Evolutionary conservation across 306 rosid species (phyloP).

Genomic region (Cucurbita moschata): DNA sequence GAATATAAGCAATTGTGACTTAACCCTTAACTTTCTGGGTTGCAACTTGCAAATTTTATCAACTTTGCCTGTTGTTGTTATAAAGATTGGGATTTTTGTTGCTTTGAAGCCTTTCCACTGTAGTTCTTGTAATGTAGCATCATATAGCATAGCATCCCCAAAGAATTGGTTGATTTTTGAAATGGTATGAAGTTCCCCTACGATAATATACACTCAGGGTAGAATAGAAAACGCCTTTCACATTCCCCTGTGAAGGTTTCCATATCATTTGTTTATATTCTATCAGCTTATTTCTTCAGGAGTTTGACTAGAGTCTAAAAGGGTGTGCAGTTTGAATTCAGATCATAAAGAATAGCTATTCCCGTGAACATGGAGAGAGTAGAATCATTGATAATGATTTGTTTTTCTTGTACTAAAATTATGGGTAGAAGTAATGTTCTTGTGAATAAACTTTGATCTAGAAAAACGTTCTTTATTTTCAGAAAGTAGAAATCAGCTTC

Average conservation of each 20-base stretch:
- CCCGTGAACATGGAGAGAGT: neutral
- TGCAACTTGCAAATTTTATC: neutral
- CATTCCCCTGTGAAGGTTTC: neutral
- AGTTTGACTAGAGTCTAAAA: neutral
- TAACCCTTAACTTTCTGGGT: neutral
- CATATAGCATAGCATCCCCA: neutral
- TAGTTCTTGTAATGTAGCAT: neutral
- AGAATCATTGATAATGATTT: neutral
- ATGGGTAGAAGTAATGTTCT: neutral
- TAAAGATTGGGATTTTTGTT: neutral
- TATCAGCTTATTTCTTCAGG: neutral
- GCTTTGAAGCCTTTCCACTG: neutral
- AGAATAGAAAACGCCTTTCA: neutral
- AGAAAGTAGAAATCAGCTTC: neutral
- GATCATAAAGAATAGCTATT: neutral
- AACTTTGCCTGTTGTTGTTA: neutral
- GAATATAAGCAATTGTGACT: neutral
- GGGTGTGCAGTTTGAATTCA: neutral
- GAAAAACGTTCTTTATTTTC: neutral
- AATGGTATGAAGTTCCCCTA: neutral
- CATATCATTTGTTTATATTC: neutral
- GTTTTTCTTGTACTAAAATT: neutral
- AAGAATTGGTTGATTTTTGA: neutral
- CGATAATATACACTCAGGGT: neutral
- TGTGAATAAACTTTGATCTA: neutral